Evolutionary conservation across 495 filamentous ascomycete species (phyloP).

Genomic region (Talaromyces nanjingensis): DNA sequence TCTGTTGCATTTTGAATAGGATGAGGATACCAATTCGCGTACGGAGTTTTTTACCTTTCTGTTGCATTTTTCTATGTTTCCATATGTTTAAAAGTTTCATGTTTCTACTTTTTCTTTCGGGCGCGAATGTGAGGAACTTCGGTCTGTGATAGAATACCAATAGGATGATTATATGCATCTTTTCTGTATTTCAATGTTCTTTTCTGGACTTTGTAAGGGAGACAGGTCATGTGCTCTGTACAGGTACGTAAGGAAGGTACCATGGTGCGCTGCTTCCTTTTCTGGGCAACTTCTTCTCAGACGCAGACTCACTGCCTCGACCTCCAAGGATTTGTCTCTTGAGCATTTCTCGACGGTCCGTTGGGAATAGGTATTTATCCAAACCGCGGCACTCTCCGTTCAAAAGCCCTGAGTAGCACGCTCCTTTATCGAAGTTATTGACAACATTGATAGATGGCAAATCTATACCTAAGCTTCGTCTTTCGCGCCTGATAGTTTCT

Average conservation of each 20-base stretch:
- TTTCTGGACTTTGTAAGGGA: background rate
- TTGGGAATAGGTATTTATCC: background rate
- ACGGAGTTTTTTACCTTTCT: background rate
- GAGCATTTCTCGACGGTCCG: background rate
- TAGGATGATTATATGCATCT: background rate
- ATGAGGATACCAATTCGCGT: slow-evolving; percentile 1
- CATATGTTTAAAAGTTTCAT: background rate
- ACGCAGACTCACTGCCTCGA: background rate
- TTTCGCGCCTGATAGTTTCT: background rate
- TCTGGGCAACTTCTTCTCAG: background rate
- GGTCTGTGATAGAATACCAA: background rate
- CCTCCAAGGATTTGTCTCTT: background rate
- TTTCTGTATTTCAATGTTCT: background rate
- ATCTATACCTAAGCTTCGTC: background rate
- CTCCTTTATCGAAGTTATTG: background rate
- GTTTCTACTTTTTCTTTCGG: background rate
- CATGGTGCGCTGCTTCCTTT: background rate
- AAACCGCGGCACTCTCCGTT: background rate
- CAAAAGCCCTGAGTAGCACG: background rate
- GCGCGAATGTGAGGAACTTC: background rate
- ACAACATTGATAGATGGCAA: background rate
- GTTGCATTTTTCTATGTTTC: slow-evolving; percentile 2
- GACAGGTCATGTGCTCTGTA: background rate
- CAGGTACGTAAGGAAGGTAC: background rate
- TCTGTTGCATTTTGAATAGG: slow-evolving; percentile 7